Evolutionary conservation across 1,139 yeast genomes (phyloP), one percentile per base, ranked within the genome.

Genomic region (Hansenula anomala): DNA sequence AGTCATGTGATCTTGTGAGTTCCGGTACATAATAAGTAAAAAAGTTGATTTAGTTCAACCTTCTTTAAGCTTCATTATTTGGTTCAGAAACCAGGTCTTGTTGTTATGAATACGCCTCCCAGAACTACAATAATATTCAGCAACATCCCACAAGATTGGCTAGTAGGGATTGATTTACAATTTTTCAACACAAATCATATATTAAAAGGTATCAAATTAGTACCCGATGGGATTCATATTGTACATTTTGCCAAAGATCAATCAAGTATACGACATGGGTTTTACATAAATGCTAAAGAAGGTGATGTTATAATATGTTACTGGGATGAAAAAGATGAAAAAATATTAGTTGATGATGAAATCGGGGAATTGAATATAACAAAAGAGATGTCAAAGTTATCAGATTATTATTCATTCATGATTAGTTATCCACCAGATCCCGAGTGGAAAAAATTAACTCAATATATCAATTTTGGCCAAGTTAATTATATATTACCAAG

Each of bases 101-200:
- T n/a, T 8, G 14, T 12, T 9, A 53, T 52, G 58, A 40, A 45
- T 14, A 25, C 33, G 11, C 65, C 64, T 2, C 62, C 64, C 2
- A 34, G 38, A 35, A 49, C 60, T 0, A 61, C 66, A 0, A 48
- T 61, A 4, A 46, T 59, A 9, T 48, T 60, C 34, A 39, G 45
- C 15, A 51, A 54, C 28, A 36, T 61, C 1, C 65, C 66, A 1
- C 36, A 42, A 2, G 52, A 41, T n/a, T 60, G 65, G 56, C 48
- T 61, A 2, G 49, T 64, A 1, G 73, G 72, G 3, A 56, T 67
- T 11, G 71, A 67, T 42, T 42, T 62, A 11, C 63, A 60, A 33
- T 65, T 63, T 44, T 66, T 67, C 52, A 56, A 61, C 30, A 42
- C 67, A 3, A 63, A 60, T 15, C 39, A 51, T 1, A 43, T 51